These are phyloP conservation scores for Fusarium sarcochroum DNA, from an alignment of 2,329 filamentous ascomycete species.

Conservation along the genomic window DNA sequence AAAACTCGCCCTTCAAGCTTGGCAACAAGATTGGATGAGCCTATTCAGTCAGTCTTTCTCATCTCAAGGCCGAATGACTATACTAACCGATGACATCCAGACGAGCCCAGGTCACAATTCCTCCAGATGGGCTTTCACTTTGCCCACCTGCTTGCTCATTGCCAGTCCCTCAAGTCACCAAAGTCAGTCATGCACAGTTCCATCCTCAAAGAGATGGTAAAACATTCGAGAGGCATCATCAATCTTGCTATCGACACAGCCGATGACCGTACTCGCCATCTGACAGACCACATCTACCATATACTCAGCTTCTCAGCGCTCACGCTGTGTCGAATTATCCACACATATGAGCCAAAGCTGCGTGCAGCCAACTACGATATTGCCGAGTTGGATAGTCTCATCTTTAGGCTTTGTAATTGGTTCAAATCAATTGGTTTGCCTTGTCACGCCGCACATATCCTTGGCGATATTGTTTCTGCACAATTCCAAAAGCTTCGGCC, in stretches of 20 bases:
- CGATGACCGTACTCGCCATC: slow-evolving; percentile 48
- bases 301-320: slow-evolving; percentile 49
- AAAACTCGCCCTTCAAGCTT: slow-evolving; percentile 31
- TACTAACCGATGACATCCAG: slow-evolving; percentile 21
- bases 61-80: fast-evolving
- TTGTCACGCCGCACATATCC: slow-evolving; percentile 47
- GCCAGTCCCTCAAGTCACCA: slow-evolving; percentile 42
- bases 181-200: slow-evolving; percentile 27
- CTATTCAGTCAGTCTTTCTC: slow-evolving; percentile 39
- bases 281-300: slow-evolving; percentile 52
- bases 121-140: slow-evolving; percentile 51
- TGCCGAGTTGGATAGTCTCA: slow-evolving; percentile 27
- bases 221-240: slow-evolving; percentile 43
- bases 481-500: slow-evolving; percentile 44
- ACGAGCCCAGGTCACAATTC: slow-evolving; percentile 49
- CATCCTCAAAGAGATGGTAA: slow-evolving; percentile 44
- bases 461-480: slow-evolving; percentile 43
- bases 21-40: slow-evolving; percentile 42
- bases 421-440: slow-evolving; percentile 43
- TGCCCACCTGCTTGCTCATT: slow-evolving; percentile 44
- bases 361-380: slow-evolving; percentile 28
- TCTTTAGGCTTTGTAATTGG: slow-evolving; percentile 43
- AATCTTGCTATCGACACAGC: slow-evolving; percentile 49
- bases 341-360: slow-evolving; percentile 43
- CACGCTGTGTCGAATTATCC: slow-evolving; percentile 41